A percentile compares a stretch with the other conserved stretches of the same genome.
These are phyloP conservation scores for Zhuliangozyma parablackwelliae DNA, from an alignment of 1,139 yeast species.

Conservation along the genomic window DNA sequence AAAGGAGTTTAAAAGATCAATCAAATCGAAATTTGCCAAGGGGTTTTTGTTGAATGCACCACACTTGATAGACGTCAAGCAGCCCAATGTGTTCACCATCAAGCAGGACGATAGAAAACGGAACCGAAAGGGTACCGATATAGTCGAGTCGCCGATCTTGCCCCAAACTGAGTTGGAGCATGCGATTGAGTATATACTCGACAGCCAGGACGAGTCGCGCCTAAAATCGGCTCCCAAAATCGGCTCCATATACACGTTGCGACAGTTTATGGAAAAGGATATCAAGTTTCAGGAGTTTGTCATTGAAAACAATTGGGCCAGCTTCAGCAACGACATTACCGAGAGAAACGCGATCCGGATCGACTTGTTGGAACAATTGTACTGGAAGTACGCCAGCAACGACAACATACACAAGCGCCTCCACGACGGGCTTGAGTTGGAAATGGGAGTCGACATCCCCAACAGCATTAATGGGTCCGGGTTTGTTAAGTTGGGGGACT, in stretches of 20 bases:
- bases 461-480: slow-evolving; percentile 12
- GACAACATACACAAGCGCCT: slow-evolving; percentile 5
- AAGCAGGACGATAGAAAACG: slow-evolving; percentile 15
- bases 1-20: slow-evolving; percentile 39
- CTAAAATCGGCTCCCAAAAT: slow-evolving; percentile 21
- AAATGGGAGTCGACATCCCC: slow-evolving; percentile 24
- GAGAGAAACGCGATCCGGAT: slow-evolving; percentile 16
- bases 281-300: slow-evolving; percentile 35
- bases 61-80: slow-evolving; percentile 32
- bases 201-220: slow-evolving; percentile 25
- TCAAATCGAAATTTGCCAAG: slow-evolving; percentile 40
- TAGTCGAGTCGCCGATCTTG: slow-evolving; percentile 17
- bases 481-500: slow-evolving; percentile 12
- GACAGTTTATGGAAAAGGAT: slow-evolving; percentile 53
- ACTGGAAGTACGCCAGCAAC: slow-evolving; percentile 27
- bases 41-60: slow-evolving; percentile 47
- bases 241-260: slow-evolving; percentile 44
- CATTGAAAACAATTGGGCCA: slow-evolving; percentile 15
- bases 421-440: slow-evolving; percentile 26
- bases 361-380: slow-evolving; percentile 39
- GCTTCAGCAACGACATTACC: slow-evolving; percentile 14
- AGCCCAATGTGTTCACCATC: slow-evolving; percentile 18
- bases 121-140: slow-evolving; percentile 15
- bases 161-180: slow-evolving; percentile 27
- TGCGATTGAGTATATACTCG: slow-evolving; percentile 16